These are phyloP conservation scores for Isatis lusitanica DNA, from an alignment of 441 rosid species.

Conservation along the genomic window DNA sequence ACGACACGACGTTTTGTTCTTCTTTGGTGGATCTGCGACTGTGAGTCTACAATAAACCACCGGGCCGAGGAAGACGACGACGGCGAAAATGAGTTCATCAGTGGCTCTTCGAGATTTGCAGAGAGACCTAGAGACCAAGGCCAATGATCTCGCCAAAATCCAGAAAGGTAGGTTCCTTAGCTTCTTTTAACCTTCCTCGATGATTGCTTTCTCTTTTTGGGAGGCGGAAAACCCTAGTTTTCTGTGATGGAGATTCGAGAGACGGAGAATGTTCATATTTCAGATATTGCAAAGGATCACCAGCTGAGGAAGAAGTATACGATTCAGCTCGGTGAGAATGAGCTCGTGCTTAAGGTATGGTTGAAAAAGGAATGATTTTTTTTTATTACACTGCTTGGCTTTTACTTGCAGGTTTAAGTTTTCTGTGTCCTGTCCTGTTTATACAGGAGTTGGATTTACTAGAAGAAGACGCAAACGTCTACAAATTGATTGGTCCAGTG, in stretches of 20 bases:
- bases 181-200: neutral
- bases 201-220: neutral
- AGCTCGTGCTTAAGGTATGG: slow-evolving; percentile 87
- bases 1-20: slow-evolving; percentile 3
- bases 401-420: neutral
- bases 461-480: slow-evolving; percentile 82
- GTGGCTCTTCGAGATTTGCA: slow-evolving; percentile 70
- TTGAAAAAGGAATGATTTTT: neutral
- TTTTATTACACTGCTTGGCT: neutral
- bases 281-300: slow-evolving; percentile 84
- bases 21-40: slow-evolving; percentile 25
- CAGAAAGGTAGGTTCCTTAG: slow-evolving; percentile 61
- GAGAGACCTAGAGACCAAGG: slow-evolving; percentile 81
- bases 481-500: slow-evolving; percentile 89
- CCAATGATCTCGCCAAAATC: slow-evolving; percentile 75
- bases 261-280: neutral
- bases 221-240: slow-evolving; percentile 29
- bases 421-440: neutral
- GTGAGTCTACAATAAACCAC: slow-evolving; percentile 2
- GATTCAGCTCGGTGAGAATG: slow-evolving; percentile 92
- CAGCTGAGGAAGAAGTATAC: slow-evolving; percentile 93
- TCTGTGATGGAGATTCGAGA: neutral
- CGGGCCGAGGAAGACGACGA: slow-evolving; percentile 13
- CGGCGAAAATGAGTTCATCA: slow-evolving; percentile 56
- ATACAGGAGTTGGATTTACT: slow-evolving; percentile 81